Evolutionary conservation across 352 stramenopile species (phyloP), one percentile per base, ranked within the genome.

Genomic region (Pythium coloratum): DNA sequence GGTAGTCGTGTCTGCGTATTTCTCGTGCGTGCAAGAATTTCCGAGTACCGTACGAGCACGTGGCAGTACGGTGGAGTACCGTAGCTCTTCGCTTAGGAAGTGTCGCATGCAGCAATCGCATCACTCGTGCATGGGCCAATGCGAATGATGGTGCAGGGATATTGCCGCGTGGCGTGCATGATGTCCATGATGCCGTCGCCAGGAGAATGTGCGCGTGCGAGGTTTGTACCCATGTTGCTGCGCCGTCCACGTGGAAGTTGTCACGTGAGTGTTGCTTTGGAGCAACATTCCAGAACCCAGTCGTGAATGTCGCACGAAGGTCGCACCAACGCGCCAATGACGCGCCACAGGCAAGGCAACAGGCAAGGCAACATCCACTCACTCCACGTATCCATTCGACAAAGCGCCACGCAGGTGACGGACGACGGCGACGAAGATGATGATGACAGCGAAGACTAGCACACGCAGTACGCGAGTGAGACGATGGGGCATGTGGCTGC

Each of bases 331-430:
- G 28, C 16, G 3, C 24, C 56, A 42, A 30, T 33, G 13, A 60
- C 30, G 18, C 32, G 34, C 50, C 14, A 36, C 16, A 18, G 13
- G 44, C 16, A 53, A 18, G 28, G 51, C 51, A 55, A 60, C 51
- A 67, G 13, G 44, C 16, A 53, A 18, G 28, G 51, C 51, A 55
- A 60, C 51, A 67, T 53, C 46, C 46, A 70, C 51, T 50, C 50
- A 42, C 59, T 53, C 46, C 46, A 70, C 67, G 62, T 74, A 74
- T 74, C 67, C 62, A 69, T 70, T 74, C 62, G 57, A 42, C 28
- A 74, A 64, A 42, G 58, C 30, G 67, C 62, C 62, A 70, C 46
- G 51, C 40, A 40, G 62, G 50, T 55, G 24, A 38, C 50, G 26
- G 50, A 55, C 51, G 28, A 26, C 8, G 61, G 10, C 61, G 8